A percentile compares a stretch with the other conserved stretches of the same genome.
Evolutionary conservation across 2,329 filamentous ascomycete genomes (phyloP).

Genomic region (Monosporascus sp.): DNA sequence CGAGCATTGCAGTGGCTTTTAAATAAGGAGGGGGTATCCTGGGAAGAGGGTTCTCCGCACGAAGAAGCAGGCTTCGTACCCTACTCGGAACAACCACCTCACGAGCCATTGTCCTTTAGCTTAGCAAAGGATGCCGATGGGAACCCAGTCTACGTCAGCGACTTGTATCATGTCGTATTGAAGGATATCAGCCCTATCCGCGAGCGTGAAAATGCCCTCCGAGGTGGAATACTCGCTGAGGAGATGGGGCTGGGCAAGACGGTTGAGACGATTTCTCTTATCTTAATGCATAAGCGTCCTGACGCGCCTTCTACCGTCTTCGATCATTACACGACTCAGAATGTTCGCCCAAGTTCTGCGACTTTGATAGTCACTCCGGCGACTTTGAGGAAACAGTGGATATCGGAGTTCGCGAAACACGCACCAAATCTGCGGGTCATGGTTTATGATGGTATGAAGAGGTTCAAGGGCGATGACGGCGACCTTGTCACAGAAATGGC

Average conservation of each 20-base stretch:
- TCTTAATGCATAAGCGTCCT: slow-evolving; percentile 55
- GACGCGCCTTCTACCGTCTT: slow-evolving; percentile 10
- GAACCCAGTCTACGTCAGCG: slow-evolving; percentile 38
- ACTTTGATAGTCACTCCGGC: slow-evolving; percentile 59
- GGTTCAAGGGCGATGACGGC: slow-evolving; percentile 29
- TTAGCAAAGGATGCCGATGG: slow-evolving; percentile 41
- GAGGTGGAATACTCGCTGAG: slow-evolving; percentile 66
- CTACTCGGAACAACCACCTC: slow-evolving; percentile 9
- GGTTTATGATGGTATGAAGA: slow-evolving; percentile 49
- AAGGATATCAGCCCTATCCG: slow-evolving; percentile 42
- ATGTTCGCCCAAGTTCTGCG: slow-evolving; percentile 45
- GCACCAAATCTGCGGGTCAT: slow-evolving; percentile 53
- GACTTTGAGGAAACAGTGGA: slow-evolving; percentile 56
- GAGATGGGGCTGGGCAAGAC: slow-evolving; percentile 85
- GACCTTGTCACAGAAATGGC: slow-evolving; percentile 41
- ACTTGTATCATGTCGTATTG: slow-evolving; percentile 56
- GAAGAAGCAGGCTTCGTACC: slow-evolving; percentile 20
- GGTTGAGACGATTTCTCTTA: slow-evolving; percentile 66
- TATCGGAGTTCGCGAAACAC: slow-evolving; percentile 53
- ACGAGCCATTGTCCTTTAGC: slow-evolving; percentile 40
- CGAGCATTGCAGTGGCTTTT: slow-evolving; percentile 68
- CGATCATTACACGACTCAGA: slow-evolving; percentile 36
- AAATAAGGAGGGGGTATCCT: slow-evolving; percentile 57
- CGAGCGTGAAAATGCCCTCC: slow-evolving; percentile 35
- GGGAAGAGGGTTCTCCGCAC: slow-evolving; percentile 23